Conservation (phyloP, 306 rosid species). For the Potentilla sterilis region DNA sequence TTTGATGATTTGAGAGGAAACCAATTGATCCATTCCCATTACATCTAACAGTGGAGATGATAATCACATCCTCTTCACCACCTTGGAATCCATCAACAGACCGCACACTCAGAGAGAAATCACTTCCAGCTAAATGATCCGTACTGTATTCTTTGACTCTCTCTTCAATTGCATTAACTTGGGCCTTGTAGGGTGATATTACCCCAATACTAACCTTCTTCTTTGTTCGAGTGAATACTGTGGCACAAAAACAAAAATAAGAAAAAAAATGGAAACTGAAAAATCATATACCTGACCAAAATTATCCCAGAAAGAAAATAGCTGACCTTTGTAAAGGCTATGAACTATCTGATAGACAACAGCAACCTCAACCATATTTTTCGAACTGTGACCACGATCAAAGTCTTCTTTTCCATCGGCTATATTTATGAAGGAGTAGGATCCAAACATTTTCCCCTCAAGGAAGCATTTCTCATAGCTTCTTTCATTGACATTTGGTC, state of each 20-base stretch:
- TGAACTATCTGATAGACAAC: conserved; percentile 39
- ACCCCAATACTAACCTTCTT: conserved; percentile 56
- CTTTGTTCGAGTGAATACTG: conserved; percentile 33
- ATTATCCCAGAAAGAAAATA: not conserved
- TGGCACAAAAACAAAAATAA: not conserved
- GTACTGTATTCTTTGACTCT: conserved; percentile 27
- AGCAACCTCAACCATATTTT: conserved; percentile 49
- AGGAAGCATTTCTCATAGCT: conserved; percentile 18
- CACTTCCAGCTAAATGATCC: not conserved
- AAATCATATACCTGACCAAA: not conserved
- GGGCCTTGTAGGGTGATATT: conserved; percentile 58
- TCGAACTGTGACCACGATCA: conserved; percentile 18
- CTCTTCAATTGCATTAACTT: conserved; percentile 45
- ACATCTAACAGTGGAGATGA: conserved; percentile 38
- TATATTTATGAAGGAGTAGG: conserved; percentile 36
- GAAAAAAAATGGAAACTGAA: not conserved
- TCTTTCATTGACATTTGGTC: conserved; percentile 22
- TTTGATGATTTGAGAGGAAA: conserved; percentile 45
- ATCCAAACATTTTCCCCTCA: conserved; percentile 24
- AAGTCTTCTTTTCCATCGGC: conserved; percentile 33
- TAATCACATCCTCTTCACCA: conserved; percentile 58
- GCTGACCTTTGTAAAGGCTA: conserved; percentile 40
- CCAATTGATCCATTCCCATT: conserved; percentile 41
- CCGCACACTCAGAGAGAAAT: conserved; percentile 44
- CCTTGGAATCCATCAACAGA: conserved; percentile 72